Conservation (phyloP, 371 early-diverging fungal genomes). For the Mucor ambiguus region DNA sequence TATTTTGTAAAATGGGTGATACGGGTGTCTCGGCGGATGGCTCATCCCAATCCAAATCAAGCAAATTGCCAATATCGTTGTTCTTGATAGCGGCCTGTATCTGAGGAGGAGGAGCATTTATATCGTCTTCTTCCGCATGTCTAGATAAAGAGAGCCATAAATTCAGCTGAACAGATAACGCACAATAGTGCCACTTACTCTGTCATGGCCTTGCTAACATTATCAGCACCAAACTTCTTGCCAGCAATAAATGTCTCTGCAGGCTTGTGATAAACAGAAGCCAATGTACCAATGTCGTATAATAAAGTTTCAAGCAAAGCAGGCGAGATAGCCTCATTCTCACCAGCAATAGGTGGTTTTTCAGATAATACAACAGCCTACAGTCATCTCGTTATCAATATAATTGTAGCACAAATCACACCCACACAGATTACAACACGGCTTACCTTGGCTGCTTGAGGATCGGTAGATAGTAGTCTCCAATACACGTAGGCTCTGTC, state of each 20-base stretch:
- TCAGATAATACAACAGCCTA: slow-evolving; percentile 79
- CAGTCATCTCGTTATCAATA: not conserved
- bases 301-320: slow-evolving; percentile 87
- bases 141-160: slow-evolving; percentile 22
- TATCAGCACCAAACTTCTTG: slow-evolving; percentile 62
- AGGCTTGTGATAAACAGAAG: slow-evolving; percentile 94
- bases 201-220: slow-evolving; percentile 46
- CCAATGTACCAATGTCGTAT: slow-evolving; percentile 83
- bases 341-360: slow-evolving; percentile 90
- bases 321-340: slow-evolving; percentile 78
- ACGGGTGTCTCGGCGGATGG: slow-evolving; percentile 26
- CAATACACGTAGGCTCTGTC: slow-evolving; percentile 97
- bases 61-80: slow-evolving; percentile 56
- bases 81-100: slow-evolving; percentile 60
- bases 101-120: slow-evolving; percentile 52
- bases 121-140: slow-evolving; percentile 55
- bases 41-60: slow-evolving; percentile 57
- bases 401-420: not conserved
- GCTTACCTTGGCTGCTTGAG: slow-evolving; percentile 73
- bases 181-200: slow-evolving; percentile 42
- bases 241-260: slow-evolving; percentile 80
- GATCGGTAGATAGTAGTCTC: slow-evolving; percentile 93
- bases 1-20: slow-evolving; percentile 32
- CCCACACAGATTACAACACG: not conserved
- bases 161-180: not conserved